phyloP scores from a whole-genome alignment of 202 grass and related monocot genomes.

The Panicum virgatum region DNA sequence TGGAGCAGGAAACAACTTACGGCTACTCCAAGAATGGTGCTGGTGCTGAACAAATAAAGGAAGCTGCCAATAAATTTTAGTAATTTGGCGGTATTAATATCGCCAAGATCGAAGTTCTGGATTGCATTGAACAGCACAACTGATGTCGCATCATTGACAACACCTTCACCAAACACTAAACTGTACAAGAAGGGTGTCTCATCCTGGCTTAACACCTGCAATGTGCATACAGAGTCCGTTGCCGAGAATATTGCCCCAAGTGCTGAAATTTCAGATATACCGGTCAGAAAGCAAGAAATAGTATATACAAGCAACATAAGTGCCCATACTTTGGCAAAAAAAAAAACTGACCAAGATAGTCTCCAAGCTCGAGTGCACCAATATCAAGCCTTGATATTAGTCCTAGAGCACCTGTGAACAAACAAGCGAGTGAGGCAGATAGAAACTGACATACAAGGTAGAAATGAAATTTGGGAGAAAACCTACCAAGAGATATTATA shows the following conservation, averaged over 20 bases:
- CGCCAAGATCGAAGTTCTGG: conserved; percentile 62
- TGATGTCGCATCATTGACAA: conserved; percentile 94
- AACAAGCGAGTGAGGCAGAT: neutral
- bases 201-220: conserved; percentile 82
- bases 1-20: conserved; percentile 55
- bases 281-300: conserved; percentile 27
- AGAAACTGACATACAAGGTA: conserved; percentile 13
- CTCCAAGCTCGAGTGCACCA: conserved; percentile 64
- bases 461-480: conserved; percentile 21
- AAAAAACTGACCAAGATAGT: conserved; percentile 60
- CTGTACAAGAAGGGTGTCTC: conserved; percentile 92
- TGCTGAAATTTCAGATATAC: conserved; percentile 39
- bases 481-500: conserved; percentile 71
- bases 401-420: conserved; percentile 58
- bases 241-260: conserved; percentile 84
- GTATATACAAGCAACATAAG: neutral
- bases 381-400: conserved; percentile 63
- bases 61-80: conserved; percentile 65
- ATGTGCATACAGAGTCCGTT: conserved; percentile 75
- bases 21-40: conserved; percentile 85
- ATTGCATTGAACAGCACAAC: conserved; percentile 93
- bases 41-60: conserved; percentile 66
- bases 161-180: conserved; percentile 93
- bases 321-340: neutral
- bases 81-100: conserved; percentile 51